Evolutionary conservation across 139 green algal genomes (phyloP).

Genomic region (Ettlia oleoabundans): DNA sequence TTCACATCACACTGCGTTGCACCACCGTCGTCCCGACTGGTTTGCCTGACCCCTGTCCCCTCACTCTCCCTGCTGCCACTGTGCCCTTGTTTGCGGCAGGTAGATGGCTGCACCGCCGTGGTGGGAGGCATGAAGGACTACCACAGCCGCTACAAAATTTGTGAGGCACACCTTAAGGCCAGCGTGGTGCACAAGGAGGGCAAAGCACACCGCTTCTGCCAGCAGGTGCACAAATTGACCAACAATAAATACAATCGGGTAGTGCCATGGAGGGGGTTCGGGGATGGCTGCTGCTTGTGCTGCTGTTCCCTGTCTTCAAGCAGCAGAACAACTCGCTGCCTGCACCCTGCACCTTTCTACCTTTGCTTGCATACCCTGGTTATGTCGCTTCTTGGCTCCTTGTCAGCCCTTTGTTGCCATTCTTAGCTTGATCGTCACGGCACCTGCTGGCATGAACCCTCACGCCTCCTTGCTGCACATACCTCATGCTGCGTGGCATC

Average conservation of each 20-base stretch:
- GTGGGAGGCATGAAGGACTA: slow-evolving; percentile 73
- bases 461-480: not conserved
- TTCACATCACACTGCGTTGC: no score
- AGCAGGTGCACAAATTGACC: slow-evolving; percentile 43
- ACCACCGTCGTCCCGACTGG: not conserved
- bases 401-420: no score
- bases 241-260: no score
- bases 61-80: not conserved
- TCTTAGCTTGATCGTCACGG: no score
- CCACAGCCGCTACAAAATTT: slow-evolving; percentile 85
- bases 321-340: no score
- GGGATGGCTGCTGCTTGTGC: not conserved
- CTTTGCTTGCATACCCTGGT: no score
- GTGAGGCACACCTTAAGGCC: slow-evolving; percentile 72
- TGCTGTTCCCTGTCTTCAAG: not conserved
- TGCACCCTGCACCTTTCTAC: no score
- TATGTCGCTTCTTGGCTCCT: no score
- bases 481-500: not conserved
- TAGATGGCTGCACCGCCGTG: slow-evolving; percentile 72
- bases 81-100: slow-evolving; percentile 52
- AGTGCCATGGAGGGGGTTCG: no score
- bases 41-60: no score
- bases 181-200: slow-evolving; percentile 29
- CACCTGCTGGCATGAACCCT: no score
- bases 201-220: slow-evolving; percentile 42